Evolutionary conservation across 371 early-diverging fungal species (phyloP).

Genomic region (Dentiscutata heterogama): DNA sequence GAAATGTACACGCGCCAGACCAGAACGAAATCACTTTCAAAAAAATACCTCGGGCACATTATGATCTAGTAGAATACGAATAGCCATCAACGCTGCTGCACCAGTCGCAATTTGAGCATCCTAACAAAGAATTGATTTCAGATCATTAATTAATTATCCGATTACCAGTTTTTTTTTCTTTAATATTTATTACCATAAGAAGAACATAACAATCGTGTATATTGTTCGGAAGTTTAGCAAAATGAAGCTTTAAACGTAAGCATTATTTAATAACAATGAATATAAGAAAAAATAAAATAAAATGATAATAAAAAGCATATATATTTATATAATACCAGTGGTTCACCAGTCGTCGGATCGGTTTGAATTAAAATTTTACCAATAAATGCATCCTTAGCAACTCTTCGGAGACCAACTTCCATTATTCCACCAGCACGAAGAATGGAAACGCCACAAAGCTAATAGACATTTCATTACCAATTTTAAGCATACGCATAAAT

Average conservation of each 20-base stretch:
- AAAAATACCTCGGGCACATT: slow-evolving; percentile 75
- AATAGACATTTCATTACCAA: not conserved
- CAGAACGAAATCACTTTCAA: not conserved
- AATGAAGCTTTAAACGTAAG: slow-evolving; percentile 67
- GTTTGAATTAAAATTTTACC: slow-evolving; percentile 93
- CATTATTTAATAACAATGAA: not conserved
- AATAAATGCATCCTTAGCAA: slow-evolving; percentile 79
- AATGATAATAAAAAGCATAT: slow-evolving; percentile 11
- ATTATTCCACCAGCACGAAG: slow-evolving; percentile 91
- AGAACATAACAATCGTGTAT: slow-evolving; percentile 70
- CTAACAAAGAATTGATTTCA: slow-evolving; percentile 44
- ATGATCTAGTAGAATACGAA: slow-evolving; percentile 90
- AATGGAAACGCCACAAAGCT: slow-evolving; percentile 86
- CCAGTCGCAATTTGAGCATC: slow-evolving; percentile 89
- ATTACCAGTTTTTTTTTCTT: too few relatives aligned
- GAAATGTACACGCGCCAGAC: not conserved
- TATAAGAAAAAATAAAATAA: not conserved
- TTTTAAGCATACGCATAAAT: not conserved
- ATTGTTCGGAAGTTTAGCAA: slow-evolving; percentile 76
- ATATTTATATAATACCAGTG: slow-evolving; percentile 59
- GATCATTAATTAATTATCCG: too few relatives aligned
- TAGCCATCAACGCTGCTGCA: slow-evolving; percentile 94
- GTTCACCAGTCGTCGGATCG: slow-evolving; percentile 83
- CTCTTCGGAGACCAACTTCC: slow-evolving; percentile 87
- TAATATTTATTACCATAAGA: slow-evolving; percentile 62